Base-by-base conservation (phyloP, 2,329 filamentous ascomycete genomes). In the Dactylellina leptospora region DNA sequence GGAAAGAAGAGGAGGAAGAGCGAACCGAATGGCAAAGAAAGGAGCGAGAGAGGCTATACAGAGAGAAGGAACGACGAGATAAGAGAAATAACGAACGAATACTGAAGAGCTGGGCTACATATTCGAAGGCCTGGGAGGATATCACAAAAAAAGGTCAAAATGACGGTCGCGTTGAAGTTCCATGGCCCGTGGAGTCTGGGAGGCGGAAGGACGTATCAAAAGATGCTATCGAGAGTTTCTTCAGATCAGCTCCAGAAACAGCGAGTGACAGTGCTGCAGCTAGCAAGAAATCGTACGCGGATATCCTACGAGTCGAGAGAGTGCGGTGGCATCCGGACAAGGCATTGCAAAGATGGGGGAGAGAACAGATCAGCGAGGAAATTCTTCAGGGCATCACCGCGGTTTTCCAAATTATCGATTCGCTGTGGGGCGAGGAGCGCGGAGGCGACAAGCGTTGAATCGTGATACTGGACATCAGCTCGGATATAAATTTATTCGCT, bases 281-380 rank as follows among this genome's bases (percentile, higher is more conserved):
- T 4, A 56, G 69, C 30, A 60, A 27, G n/a, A 75, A 73, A 8
- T 80, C 82, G 64, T 68, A 66, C 36, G 16, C 47, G 13, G 82
- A 84, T 45, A 79, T 85, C 3, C 82, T 97, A 56, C 96, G 96
- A 80, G 82, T 87, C 3, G 95, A 99, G 82, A 87, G 95, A 55
- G 88, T 97, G 16, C 85, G 92, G 13, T 99, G 95, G 95, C 95
- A 99, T 82, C 95, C 95, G 2, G 95, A 99, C 81, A 99, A 97
- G 83, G 90, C 97, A 62, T 92, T 97, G 82, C 95, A 97, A 81
- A 86, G 88, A 58, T 88, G 96, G 71, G 91, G 92, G 2, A 87
- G 85, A 0, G 82, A 86, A 69, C 83, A 84, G 11, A 86, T 96
- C 51, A 89, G 93, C 50, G 84, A 87, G 22, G 84, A 84, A 2